Percentiles rank a stretch among this genome's conserved stretches.
phyloP scores from a whole-genome alignment of 176 grass and related monocot genomes.

The Puya raimondii region DNA sequence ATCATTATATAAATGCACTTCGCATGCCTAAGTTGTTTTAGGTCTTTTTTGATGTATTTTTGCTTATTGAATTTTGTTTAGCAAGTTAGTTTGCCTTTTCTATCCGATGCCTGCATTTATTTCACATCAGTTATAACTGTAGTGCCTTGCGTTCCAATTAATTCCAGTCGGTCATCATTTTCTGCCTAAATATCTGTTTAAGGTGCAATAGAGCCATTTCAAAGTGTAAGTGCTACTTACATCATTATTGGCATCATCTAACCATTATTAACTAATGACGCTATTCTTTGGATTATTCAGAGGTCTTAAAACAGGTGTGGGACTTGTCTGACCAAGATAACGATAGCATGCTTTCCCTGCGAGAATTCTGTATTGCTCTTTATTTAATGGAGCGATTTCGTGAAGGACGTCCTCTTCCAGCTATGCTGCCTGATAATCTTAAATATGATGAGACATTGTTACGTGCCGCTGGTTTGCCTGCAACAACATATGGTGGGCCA shows the following conservation, averaged over 20 bases:
- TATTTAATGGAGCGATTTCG: slow-evolving; percentile 95
- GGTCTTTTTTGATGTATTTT: neutral
- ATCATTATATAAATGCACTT: neutral
- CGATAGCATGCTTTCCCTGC: slow-evolving; percentile 98
- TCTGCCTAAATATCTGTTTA: neutral
- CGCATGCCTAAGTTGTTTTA: neutral
- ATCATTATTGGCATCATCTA: neutral
- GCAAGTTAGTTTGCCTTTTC: neutral
- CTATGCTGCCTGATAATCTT: slow-evolving; percentile 61
- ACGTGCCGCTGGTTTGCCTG: slow-evolving; percentile 72
- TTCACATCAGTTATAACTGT: neutral
- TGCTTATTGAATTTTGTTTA: neutral
- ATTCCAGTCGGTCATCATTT: neutral
- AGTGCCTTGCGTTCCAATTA: neutral
- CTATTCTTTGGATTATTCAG: slow-evolving; percentile 32
- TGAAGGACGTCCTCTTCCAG: slow-evolving; percentile 68
- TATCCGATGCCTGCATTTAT: neutral
- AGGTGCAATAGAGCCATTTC: neutral
- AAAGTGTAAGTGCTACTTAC: neutral
- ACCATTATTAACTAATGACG: slow-evolving; percentile 6
- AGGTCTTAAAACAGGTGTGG: slow-evolving; percentile 95
- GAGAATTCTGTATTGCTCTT: slow-evolving; percentile 93
- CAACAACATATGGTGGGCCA: slow-evolving; percentile 56
- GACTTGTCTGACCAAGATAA: slow-evolving; percentile 99
- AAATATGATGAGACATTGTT: slow-evolving; percentile 73